Evolutionary conservation across 495 filamentous ascomycete genomes (phyloP).

Genomic region (Penicillium maclennaniae): DNA sequence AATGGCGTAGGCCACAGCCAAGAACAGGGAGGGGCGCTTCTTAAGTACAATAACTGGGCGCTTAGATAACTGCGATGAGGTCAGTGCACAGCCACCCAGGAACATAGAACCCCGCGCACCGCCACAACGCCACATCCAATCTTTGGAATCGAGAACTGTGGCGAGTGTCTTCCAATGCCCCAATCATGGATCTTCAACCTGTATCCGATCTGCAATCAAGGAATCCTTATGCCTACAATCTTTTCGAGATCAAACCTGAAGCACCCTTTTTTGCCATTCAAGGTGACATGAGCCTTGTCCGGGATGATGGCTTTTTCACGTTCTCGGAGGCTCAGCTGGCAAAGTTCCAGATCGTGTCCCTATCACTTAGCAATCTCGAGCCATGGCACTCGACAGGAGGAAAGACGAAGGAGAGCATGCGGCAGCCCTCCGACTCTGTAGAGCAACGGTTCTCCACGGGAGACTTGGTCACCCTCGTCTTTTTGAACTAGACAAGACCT

Average conservation of each 20-base stretch:
- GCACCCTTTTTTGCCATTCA: slow-evolving; percentile 53
- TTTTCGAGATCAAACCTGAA: slow-evolving; percentile 40
- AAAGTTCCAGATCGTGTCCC: slow-evolving; percentile 45
- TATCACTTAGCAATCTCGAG: slow-evolving; percentile 57
- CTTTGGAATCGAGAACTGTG: slow-evolving; percentile 1
- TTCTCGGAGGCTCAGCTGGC: slow-evolving; percentile 46
- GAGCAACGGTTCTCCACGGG: slow-evolving; percentile 8
- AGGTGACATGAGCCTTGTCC: slow-evolving; percentile 52
- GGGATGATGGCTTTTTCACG: slow-evolving; percentile 34
- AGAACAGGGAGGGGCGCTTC: slow-evolving; percentile 12
- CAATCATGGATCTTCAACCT: slow-evolving; percentile 41
- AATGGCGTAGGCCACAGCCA: slow-evolving; percentile 6
- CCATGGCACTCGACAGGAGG: slow-evolving; percentile 45
- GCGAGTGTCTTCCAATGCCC: background rate
- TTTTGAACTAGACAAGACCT: slow-evolving; percentile 26
- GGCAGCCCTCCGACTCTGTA: slow-evolving; percentile 19
- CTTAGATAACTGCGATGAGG: slow-evolving; percentile 23
- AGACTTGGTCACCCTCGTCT: slow-evolving; percentile 14
- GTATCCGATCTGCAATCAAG: slow-evolving; percentile 59
- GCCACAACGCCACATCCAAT: slow-evolving; percentile 23
- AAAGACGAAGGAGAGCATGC: slow-evolving; percentile 19
- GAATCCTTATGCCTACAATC: slow-evolving; percentile 39
- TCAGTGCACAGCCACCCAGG: slow-evolving; percentile 19
- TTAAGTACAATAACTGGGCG: slow-evolving; percentile 22
- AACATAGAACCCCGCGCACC: slow-evolving; percentile 6